Evolutionary conservation across 2,329 filamentous ascomycete species (phyloP), one percentile per base, ranked within the genome.

Genomic region (Cladosporium colombiae): DNA sequence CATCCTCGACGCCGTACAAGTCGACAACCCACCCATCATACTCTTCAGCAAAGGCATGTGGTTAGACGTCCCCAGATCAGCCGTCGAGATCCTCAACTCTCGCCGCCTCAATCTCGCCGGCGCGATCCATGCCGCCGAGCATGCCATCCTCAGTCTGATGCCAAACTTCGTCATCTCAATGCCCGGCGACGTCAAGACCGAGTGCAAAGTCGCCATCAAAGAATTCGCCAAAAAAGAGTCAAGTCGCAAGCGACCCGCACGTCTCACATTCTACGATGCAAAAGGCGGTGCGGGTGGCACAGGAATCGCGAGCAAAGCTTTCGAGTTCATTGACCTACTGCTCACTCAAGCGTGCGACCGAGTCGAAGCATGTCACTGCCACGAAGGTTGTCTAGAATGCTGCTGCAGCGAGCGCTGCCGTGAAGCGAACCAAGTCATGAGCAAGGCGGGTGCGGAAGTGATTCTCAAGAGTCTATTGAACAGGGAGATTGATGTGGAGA

Each of bases 41-140:
- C 87, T 93, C 3, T 85, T 89, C 74, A 91, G 88, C 72, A 96
- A 95, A 76, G 95, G 93, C 46, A 91, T 97, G 88, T 99, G 95
- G 95, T 85, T 98, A 16, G 94, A 98, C 75, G 88, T 99, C 2
- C 94, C 95, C 0, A 89, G 88, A 68, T 78, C 77, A 0, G 93
- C 93, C 0, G 85, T 98, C 6, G 87, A 92, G 16, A 93, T 97
- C 50, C 84, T 99, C 1, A 85, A 89, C 49, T 85, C 85, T 0
- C 83, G 89, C 8, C 83, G 88, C 0, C 82, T 98, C 35, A 92
- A 97, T 75, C 85, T 94, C 11, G 94, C 92, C 0, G 95, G 90
- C 0, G 92, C 91, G 0, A 97, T 99, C 66, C 95, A 98, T 75
- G 94, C 94, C 0, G 94, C 95, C 2, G 93, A 98, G 78, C 95